phyloP scores from a whole-genome alignment of 2,329 filamentous ascomycete species.

The Aspergillus eucalypticola region DNA sequence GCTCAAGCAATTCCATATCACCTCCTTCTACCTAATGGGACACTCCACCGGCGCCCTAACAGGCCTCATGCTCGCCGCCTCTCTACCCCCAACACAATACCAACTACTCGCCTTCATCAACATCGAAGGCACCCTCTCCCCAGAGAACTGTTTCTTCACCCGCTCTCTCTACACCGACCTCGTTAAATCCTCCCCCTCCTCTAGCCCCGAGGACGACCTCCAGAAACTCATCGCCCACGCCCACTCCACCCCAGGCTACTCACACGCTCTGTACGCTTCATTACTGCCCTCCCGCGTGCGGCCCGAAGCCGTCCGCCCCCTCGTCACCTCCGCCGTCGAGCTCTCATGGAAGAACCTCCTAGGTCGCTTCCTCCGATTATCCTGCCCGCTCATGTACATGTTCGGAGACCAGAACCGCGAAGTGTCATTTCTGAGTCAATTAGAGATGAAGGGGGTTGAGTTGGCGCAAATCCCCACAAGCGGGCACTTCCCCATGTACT shows the following conservation, averaged over 20 bases:
- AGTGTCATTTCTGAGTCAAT: background rate
- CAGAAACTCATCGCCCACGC: background rate
- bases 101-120: background rate
- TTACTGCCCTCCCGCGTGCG: background rate
- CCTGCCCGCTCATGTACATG: conserved; percentile 2
- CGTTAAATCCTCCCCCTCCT: background rate
- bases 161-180: background rate
- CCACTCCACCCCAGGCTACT: background rate
- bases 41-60: conserved; percentile 3
- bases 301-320: background rate
- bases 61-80: background rate
- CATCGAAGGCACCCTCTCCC: conserved; percentile 5
- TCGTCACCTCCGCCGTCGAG: background rate
- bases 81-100: background rate
- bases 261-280: background rate
- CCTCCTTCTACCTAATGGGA: background rate
- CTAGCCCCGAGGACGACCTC: background rate
- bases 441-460: background rate
- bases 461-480: background rate
- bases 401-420: background rate
- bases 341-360: background rate
- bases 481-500: conserved; percentile 1
- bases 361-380: background rate
- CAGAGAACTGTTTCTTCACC: background rate
- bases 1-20: background rate